Conservation (phyloP, 192 early-diverging fungal species). For the Powellomyces hirtus region DNA sequence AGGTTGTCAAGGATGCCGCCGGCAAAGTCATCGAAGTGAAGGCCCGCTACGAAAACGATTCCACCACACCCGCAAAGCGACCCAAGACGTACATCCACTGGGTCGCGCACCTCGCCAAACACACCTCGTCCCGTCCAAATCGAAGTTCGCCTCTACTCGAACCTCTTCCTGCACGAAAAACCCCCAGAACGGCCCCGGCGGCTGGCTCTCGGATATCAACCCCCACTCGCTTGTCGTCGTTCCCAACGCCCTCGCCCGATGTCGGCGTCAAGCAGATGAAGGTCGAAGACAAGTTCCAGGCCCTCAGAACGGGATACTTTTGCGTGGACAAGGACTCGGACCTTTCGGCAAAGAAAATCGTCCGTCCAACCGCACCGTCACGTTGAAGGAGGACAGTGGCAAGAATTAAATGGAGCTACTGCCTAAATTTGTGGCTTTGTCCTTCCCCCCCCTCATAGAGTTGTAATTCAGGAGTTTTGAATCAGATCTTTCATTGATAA, state of each 20-base stretch:
- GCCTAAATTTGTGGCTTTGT: too few species aligned
- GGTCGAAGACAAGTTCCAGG: constrained; percentile 91
- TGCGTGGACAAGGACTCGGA: constrained; percentile 90
- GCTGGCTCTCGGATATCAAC: constrained; percentile 90
- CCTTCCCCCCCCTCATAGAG: too few species aligned
- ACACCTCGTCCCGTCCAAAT: constrained; percentile 79
- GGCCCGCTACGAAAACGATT: constrained; percentile 80
- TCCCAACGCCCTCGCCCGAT: constrained; percentile 75
- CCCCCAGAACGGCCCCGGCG: constrained; percentile 85
- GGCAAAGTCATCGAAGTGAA: constrained; percentile 83
- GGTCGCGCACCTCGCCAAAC: constrained; percentile 83
- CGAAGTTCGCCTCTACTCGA: constrained; percentile 82
- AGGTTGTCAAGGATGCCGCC: constrained; percentile 68
- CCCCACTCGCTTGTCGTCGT: constrained; percentile 67
- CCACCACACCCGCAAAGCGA: constrained; percentile 60
- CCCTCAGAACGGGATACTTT: constrained; percentile 96
- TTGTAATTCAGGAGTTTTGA: too few species aligned
- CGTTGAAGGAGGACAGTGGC: constrained; percentile 51
- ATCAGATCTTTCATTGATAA: too few species aligned
- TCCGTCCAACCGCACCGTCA: constrained; percentile 56
- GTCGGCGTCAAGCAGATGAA: constrained; percentile 75
- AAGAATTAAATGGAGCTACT: constrained; percentile 46
- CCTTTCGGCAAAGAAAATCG: constrained; percentile 56
- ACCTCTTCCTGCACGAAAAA: constrained; percentile 88
- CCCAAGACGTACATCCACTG: constrained; percentile 99